These are phyloP conservation scores for Amoeboradix gromovi DNA, from an alignment of 371 early-diverging fungal species.

Conservation along the genomic window DNA sequence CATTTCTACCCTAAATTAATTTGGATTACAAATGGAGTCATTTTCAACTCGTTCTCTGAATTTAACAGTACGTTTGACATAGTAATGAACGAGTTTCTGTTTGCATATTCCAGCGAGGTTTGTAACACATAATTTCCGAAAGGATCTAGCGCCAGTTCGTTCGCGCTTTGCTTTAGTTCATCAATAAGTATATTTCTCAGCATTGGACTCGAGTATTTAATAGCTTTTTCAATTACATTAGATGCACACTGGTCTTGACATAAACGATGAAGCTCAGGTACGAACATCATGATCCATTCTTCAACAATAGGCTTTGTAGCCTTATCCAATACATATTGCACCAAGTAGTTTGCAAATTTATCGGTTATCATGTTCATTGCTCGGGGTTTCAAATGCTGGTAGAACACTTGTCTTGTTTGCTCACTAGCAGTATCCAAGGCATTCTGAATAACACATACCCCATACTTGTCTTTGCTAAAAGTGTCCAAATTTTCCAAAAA, in stretches of 20 bases:
- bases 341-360: not conserved
- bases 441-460: not conserved
- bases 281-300: not conserved
- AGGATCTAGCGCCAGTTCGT: not conserved
- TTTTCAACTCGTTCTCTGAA: not conserved
- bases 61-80: not conserved
- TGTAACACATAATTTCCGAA: not conserved
- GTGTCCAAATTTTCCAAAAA: not conserved
- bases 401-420: not conserved
- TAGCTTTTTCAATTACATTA: not conserved
- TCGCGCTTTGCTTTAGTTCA: not conserved
- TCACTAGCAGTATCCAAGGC: not conserved
- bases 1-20: not conserved
- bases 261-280: not conserved
- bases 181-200: not conserved
- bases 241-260: not conserved
- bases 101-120: not conserved
- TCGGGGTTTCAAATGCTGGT: not conserved
- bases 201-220: not conserved
- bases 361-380: not conserved
- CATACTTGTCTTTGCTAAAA: not conserved
- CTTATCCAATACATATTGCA: not conserved
- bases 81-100: not conserved
- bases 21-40: not conserved
- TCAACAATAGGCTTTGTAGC: not conserved